phyloP scores from a whole-genome alignment of 2,329 filamentous ascomycete genomes.

The Tolypocladium amazonense region DNA sequence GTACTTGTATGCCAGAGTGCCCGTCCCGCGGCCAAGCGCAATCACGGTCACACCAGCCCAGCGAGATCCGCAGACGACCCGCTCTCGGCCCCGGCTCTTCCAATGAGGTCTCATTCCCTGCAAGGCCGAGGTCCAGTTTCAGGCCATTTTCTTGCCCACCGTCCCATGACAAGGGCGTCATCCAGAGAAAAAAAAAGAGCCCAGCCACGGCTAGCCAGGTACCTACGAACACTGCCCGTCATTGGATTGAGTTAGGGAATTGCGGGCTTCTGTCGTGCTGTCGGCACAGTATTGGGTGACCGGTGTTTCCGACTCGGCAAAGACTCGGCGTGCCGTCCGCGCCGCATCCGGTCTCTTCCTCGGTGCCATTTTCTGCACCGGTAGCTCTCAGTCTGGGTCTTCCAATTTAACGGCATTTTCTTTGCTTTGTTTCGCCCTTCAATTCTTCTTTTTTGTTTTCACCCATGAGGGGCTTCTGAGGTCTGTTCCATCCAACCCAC shows the following conservation, averaged over 20 bases:
- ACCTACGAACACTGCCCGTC: neutral
- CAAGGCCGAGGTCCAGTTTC: neutral
- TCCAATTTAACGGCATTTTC: neutral
- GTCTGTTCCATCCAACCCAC: neutral
- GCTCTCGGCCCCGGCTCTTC: neutral
- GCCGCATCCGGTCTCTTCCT: neutral
- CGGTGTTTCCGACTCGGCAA: neutral
- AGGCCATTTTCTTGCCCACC: neutral
- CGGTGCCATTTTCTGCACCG: neutral
- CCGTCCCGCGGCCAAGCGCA: neutral
- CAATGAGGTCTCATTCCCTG: neutral
- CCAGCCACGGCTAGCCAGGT: neutral
- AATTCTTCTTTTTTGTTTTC: neutral
- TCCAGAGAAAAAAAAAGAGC: neutral
- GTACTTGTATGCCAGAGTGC: too few relatives aligned
- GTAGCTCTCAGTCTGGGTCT: neutral
- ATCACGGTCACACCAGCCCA: neutral
- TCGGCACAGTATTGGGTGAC: neutral
- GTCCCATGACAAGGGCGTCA: neutral
- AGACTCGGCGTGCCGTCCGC: neutral
- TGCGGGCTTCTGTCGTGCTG: neutral
- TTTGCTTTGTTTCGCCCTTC: neutral
- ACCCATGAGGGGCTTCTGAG: neutral
- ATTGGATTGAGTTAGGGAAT: neutral
- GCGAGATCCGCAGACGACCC: neutral